Evolutionary conservation across 495 filamentous ascomycete genomes (phyloP).

Genomic region (Aspergillus heteromorphus): DNA sequence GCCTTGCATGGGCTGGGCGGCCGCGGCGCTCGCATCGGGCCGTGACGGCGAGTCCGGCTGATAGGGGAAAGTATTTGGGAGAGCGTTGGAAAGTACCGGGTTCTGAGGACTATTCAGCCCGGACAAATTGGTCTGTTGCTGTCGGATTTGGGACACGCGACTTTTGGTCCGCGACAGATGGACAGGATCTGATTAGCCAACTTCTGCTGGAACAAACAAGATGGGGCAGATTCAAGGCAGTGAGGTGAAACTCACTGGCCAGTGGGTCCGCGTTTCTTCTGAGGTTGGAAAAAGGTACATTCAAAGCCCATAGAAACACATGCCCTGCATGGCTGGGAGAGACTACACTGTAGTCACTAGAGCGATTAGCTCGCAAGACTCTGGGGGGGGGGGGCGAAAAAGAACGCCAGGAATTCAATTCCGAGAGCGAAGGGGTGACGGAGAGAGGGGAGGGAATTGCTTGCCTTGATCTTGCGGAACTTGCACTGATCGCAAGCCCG

Average conservation of each 20-base stretch:
- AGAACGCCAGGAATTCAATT: slow-evolving; percentile 3
- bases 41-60: slow-evolving; percentile 9
- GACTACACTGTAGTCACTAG: slow-evolving; percentile 28
- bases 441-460: neutral
- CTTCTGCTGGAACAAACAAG: neutral
- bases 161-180: slow-evolving; percentile 11
- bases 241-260: slow-evolving; percentile 31
- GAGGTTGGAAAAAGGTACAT: slow-evolving; percentile 41
- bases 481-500: slow-evolving; percentile 41
- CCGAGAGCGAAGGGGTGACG: neutral
- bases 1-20: slow-evolving; percentile 15
- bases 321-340: slow-evolving; percentile 35
- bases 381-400: neutral
- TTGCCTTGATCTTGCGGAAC: slow-evolving; percentile 41
- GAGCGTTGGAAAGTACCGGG: slow-evolving; percentile 8
- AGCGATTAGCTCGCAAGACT: neutral
- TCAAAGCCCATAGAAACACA: slow-evolving; percentile 39
- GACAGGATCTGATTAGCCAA: neutral
- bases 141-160: slow-evolving; percentile 38
- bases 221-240: neutral
- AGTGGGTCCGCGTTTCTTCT: slow-evolving; percentile 40
- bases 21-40: slow-evolving; percentile 13
- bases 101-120: slow-evolving; percentile 11
- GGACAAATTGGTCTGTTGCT: slow-evolving; percentile 29
- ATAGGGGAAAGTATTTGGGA: slow-evolving; percentile 8